Percentiles rank a stretch among this genome's conserved stretches.
Conservation (phyloP, 306 rosid genomes). For the Cicer pinnatifidum region DNA sequence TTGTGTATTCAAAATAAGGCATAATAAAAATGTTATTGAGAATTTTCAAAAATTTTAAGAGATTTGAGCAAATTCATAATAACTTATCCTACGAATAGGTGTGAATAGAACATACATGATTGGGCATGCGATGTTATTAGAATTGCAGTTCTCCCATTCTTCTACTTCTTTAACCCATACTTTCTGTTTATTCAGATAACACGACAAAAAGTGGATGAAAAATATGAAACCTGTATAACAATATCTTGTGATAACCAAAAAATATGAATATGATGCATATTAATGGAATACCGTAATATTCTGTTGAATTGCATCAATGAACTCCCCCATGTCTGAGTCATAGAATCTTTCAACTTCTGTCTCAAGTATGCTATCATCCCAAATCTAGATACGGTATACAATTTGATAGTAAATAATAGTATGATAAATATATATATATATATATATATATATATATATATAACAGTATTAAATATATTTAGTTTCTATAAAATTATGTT, state of each 20-base stretch:
- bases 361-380: constrained; percentile 77
- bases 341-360: constrained; percentile 66
- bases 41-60: neutral
- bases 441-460: neutral
- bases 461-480: neutral
- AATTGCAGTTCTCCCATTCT: constrained; percentile 72
- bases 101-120: constrained; percentile 49
- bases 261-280: neutral
- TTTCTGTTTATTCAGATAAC: constrained; percentile 49
- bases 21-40: neutral
- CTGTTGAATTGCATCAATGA: constrained; percentile 56
- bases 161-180: constrained; percentile 68
- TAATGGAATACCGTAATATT: constrained; percentile 64
- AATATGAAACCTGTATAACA: neutral
- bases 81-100: neutral
- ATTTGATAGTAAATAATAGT: neutral
- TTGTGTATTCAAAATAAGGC: neutral
- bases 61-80: neutral
- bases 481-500: neutral
- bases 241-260: neutral
- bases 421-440: neutral
- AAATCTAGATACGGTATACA: constrained; percentile 50
- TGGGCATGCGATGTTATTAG: constrained; percentile 61
- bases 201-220: neutral
- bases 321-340: constrained; percentile 46